Conservation (phyloP, 305 asterid genomes). For the Euphrasia arctica region DNA sequence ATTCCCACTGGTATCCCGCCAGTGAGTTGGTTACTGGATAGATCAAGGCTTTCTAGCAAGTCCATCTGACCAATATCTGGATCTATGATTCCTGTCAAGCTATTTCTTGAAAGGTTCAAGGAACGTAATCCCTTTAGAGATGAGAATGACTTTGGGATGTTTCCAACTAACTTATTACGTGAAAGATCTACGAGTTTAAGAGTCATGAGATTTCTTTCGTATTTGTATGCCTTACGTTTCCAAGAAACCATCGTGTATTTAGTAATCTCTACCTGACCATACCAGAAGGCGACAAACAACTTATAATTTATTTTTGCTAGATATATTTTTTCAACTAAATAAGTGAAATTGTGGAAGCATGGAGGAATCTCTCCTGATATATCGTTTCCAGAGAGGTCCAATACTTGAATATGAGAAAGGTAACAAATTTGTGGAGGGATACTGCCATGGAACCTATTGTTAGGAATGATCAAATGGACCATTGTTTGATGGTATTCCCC, state of each 20-base stretch:
- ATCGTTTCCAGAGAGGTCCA: constrained; percentile 34
- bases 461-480: constrained; percentile 24
- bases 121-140: constrained; percentile 20
- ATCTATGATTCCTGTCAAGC: constrained; percentile 20
- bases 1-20: constrained; percentile 24
- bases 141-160: constrained; percentile 21
- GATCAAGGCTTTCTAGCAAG: constrained; percentile 22
- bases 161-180: constrained; percentile 31
- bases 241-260: not conserved
- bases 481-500: constrained; percentile 15
- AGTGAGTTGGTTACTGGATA: constrained; percentile 21
- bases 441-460: constrained; percentile 31
- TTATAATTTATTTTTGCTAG: not conserved
- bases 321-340: constrained; percentile 13
- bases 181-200: constrained; percentile 25
- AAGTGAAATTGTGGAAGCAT: constrained; percentile 36
- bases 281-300: too few relatives aligned
- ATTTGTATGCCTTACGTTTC: not conserved
- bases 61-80: constrained; percentile 17
- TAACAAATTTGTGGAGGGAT: constrained; percentile 31
- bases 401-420: constrained; percentile 28
- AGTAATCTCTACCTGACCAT: too few relatives aligned
- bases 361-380: constrained; percentile 34
- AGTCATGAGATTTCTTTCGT: not conserved
- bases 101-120: constrained; percentile 31